These are phyloP conservation scores for Candida nanaspora DNA, from an alignment of 805 yeast genomes.

Conservation along the genomic window DNA sequence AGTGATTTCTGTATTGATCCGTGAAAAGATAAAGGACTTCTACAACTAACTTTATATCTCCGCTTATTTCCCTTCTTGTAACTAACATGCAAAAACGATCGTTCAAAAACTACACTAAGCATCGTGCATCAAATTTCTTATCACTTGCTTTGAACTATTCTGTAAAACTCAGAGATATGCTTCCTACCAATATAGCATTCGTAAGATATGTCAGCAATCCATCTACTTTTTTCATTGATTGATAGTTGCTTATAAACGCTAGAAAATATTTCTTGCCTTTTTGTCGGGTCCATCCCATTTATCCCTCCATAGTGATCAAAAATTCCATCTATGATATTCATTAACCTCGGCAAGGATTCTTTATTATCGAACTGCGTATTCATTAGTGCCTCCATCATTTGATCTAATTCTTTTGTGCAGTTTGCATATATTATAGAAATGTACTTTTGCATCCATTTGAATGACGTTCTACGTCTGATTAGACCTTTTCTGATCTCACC, in stretches of 20 bases:
- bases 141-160: not conserved
- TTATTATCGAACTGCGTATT: no score
- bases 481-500: not conserved
- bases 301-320: not conserved
- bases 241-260: not conserved
- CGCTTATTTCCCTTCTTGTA: no score
- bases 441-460: not conserved
- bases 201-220: not conserved
- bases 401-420: not conserved
- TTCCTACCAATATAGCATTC: not conserved
- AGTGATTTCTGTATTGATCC: no score
- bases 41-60: no score
- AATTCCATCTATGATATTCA: not conserved
- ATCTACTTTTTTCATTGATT: not conserved
- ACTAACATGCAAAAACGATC: no score
- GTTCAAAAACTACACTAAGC: no score
- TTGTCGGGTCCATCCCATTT: not conserved
- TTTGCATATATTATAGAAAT: not conserved
- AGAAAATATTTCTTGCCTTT: not conserved
- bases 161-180: not conserved
- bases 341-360: not conserved
- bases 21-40: no score
- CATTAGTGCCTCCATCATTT: not conserved
- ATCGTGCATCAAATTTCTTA: no score
- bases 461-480: not conserved